Base-by-base conservation (phyloP, 371 early-diverging fungal genomes). In the Lichtheimia hyalospora region DNA sequence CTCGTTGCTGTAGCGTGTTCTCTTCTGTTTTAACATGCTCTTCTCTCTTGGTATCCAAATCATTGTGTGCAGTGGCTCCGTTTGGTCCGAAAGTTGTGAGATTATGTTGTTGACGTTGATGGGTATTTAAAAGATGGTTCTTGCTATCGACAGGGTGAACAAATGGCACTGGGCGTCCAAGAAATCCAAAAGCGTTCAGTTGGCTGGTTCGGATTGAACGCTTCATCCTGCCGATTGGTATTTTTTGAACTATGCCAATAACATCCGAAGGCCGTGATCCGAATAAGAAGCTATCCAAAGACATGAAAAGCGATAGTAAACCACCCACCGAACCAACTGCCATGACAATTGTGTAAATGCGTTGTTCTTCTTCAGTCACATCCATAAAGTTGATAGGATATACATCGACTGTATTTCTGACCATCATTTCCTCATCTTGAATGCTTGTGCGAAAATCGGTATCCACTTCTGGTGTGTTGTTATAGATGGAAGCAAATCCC, bases 101-200 rank as follows among this genome's bases (percentile, higher is more conserved):
- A 8, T 10, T 10, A 34, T 34, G 34, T 34, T 34, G 10, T 8
- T 10, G 34, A 8, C 34, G 34, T 10, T 34, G 34, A 34, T 34
- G 34, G 10, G 34, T 2, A 34, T 34, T 10, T 2, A 46, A 21
- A 16, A 46, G 46, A 8, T 46, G 0, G 46, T 1, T 18, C 1
- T 25, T 4, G 25, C 10, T 16, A 10, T 27, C 16, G 6, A 54
- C 54, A 14, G 54, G 54, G 5, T 54, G n/a, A 14, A 54, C 28
- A 18, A 54, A 21, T 15, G 54, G 54, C 2, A 54, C 39, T 8
- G 54, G 54, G 7, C 21, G 39, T 2, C 34, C 28, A 13, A 55
- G 23, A 14, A 15, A 16, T 5, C 71, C 27, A 53, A 43, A 41
- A 58, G 51, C 24, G 57, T 63, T 24, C 49, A 39, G 10, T 10